These are phyloP conservation scores for Acanthamoeba triangularis DNA, from an alignment of 208 protist species.

Conservation along the genomic window DNA sequence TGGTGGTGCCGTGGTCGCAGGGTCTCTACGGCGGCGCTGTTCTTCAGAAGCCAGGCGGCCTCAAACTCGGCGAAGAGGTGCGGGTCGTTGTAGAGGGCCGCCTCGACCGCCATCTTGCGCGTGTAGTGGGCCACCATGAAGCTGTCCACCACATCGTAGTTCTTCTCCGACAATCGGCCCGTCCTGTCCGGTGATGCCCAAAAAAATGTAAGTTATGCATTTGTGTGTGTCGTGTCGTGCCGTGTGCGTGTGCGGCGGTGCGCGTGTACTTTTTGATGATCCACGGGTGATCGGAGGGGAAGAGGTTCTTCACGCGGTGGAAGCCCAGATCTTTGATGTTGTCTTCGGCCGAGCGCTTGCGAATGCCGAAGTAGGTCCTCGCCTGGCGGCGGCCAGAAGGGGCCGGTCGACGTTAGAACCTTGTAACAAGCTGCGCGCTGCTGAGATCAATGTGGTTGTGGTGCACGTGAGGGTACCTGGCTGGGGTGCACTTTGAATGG, in stretches of 20 bases:
- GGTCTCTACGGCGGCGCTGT: neutral
- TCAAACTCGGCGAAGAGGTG: neutral
- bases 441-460: too few relatives aligned
- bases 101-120: neutral
- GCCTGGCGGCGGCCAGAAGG: neutral
- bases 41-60: neutral
- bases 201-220: neutral
- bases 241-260: neutral
- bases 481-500: constrained; percentile 40
- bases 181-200: neutral
- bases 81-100: neutral
- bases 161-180: neutral
- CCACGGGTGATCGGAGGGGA: neutral
- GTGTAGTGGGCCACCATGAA: constrained; percentile 58
- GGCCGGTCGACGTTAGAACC: too few relatives aligned
- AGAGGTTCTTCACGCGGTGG: neutral
- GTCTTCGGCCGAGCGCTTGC: neutral
- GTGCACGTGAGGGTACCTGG: neutral
- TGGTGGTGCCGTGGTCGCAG: neutral
- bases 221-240: neutral
- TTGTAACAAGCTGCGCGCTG: too few relatives aligned
- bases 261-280: neutral
- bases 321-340: constrained; percentile 28
- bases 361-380: constrained; percentile 20
- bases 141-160: constrained; percentile 59